Conservation (phyloP, 2,329 filamentous ascomycete species). For the Penicillium sp. region DNA sequence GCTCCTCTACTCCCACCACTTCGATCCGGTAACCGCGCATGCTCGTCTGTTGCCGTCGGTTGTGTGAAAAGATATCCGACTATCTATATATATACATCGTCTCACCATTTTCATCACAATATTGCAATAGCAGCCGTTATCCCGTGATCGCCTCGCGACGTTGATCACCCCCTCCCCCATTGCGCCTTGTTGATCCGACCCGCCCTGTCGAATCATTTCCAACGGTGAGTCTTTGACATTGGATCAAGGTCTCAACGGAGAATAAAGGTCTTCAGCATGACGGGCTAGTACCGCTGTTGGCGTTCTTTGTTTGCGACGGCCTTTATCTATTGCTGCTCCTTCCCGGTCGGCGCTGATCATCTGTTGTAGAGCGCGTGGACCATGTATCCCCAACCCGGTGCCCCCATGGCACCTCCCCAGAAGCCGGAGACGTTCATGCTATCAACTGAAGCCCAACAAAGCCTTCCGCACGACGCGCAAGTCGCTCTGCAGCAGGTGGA, state of each 20-base stretch:
- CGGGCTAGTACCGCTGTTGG: conserved; percentile 1
- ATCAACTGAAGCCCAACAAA: conserved; percentile 94
- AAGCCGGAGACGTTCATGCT: conserved; percentile 99
- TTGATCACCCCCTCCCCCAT: neutral
- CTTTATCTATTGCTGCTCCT: conserved; percentile 14
- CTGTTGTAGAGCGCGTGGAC: conserved; percentile 19
- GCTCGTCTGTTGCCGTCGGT: conserved; percentile 11
- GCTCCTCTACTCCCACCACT: conserved; percentile 35
- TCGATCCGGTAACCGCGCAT: conserved; percentile 13
- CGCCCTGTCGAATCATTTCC: conserved; percentile 10
- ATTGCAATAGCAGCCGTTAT: neutral
- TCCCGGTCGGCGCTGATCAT: conserved; percentile 26
- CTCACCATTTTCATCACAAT: neutral
- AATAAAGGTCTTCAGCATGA: conserved; percentile 3
- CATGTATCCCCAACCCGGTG: conserved; percentile 79
- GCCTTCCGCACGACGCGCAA: conserved; percentile 92
- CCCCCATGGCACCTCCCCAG: conserved; percentile 85
- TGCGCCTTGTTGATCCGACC: conserved; percentile 10
- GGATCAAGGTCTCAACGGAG: conserved; percentile 17
- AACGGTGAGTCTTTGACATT: conserved; percentile 16
- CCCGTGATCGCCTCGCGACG: neutral
- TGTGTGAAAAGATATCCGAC: neutral
- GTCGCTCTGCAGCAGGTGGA: conserved; percentile 98
- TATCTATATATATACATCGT: neutral
- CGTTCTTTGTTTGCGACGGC: conserved; percentile 21